These are phyloP conservation scores for Geotrichum reessii DNA, from an alignment of 1,139 yeast species.

Conservation along the genomic window DNA sequence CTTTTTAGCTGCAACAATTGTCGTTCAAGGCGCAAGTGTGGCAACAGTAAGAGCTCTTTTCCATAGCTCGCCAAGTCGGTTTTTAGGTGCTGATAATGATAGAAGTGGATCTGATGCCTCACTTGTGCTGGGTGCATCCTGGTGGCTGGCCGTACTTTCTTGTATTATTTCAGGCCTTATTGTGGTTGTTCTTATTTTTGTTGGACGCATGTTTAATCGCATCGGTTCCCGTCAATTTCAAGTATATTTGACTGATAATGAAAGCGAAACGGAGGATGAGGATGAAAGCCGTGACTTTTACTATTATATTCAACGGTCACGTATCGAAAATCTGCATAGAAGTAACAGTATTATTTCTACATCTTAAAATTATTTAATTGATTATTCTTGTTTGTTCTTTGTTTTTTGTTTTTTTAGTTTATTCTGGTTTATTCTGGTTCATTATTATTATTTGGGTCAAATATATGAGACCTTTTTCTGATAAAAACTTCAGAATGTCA, in stretches of 20 bases:
- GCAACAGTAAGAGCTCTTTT: not conserved
- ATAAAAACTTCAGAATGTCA: not conserved
- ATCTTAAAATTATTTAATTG: not conserved
- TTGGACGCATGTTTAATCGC: constrained; percentile 5
- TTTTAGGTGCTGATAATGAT: not conserved
- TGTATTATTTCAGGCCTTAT: not conserved
- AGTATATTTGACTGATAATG: constrained; percentile 5
- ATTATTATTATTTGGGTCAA: not conserved
- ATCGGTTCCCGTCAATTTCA: constrained; percentile 6
- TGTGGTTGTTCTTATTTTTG: not conserved
- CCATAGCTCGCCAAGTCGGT: not conserved
- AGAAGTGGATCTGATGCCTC: not conserved
- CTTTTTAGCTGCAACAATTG: constrained; percentile 6
- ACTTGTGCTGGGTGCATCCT: constrained; percentile 7
- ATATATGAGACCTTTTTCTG: not conserved
- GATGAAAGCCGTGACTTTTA: constrained; percentile 16
- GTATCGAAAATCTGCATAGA: constrained; percentile 19
- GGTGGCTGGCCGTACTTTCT: constrained; percentile 15
- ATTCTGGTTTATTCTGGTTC: no score
- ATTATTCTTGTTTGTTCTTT: not conserved
- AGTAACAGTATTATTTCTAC: constrained; percentile 7
- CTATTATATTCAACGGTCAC: constrained; percentile 13
- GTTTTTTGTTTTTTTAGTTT: not conserved
- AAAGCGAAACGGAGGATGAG: constrained; percentile 2
- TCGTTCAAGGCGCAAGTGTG: constrained; percentile 12